Evolutionary conservation across 805 yeast genomes (phyloP).

Genomic region (Nakazawaea ishiwadae): DNA sequence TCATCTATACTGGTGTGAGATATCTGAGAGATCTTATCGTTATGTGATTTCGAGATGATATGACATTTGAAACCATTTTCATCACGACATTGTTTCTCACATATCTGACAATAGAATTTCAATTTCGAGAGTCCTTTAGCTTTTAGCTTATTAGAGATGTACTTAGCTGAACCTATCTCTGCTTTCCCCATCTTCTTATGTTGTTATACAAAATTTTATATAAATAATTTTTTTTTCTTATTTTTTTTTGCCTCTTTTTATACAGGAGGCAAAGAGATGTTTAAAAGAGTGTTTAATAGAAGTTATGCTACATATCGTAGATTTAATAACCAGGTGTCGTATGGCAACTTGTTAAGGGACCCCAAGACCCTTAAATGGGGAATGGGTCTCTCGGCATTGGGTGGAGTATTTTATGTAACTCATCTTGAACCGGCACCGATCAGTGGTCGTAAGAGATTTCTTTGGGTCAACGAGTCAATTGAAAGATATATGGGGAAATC

Average conservation of each 20-base stretch:
- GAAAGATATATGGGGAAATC: constrained; percentile 60
- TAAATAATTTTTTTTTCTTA: background rate
- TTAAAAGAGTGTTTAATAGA: too few relatives aligned
- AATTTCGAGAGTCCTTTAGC: constrained; percentile 82
- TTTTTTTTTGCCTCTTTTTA: background rate
- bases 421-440: constrained; percentile 78
- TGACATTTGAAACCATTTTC: constrained; percentile 95
- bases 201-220: background rate
- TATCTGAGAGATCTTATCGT: constrained; percentile 47
- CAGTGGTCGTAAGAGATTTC: constrained; percentile 64
- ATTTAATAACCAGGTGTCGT: too few relatives aligned
- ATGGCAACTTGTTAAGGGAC: too few relatives aligned
- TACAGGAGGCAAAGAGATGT: too few relatives aligned
- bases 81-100: constrained; percentile 92
- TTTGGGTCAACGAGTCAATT: constrained; percentile 63
- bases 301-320: too few relatives aligned
- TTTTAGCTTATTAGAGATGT: constrained; percentile 70
- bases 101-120: constrained; percentile 84
- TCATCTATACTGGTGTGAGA: constrained; percentile 47
- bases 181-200: constrained; percentile 26
- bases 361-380: too few relatives aligned
- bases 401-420: constrained; percentile 38
- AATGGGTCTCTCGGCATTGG: too few relatives aligned
- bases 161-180: constrained; percentile 45
- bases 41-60: constrained; percentile 75